These are phyloP conservation scores for Cordyceps farinosa DNA, from an alignment of 2,329 filamentous ascomycete genomes.

Conservation along the genomic window DNA sequence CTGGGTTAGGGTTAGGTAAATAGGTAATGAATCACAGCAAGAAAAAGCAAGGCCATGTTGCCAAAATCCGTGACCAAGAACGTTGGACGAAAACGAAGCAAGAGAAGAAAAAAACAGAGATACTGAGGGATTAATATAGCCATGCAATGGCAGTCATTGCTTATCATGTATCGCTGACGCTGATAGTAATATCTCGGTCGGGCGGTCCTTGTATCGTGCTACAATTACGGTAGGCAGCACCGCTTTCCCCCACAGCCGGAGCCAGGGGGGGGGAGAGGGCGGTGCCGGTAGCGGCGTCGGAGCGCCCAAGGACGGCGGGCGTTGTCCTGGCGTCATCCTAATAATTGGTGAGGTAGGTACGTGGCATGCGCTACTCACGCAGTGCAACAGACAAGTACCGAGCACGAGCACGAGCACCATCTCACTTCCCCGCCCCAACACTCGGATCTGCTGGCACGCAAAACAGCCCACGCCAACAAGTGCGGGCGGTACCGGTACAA, in stretches of 20 bases:
- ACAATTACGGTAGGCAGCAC: neutral
- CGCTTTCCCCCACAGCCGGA: neutral
- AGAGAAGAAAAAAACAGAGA: neutral
- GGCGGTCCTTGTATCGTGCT: neutral
- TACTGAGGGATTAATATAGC: neutral
- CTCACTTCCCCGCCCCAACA: conserved; percentile 14
- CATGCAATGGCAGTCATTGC: neutral
- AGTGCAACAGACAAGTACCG: neutral
- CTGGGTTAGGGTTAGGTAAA: conserved; percentile 1
- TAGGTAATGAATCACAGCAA: neutral
- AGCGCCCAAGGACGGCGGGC: neutral
- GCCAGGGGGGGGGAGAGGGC: neutral
- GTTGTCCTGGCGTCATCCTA: neutral
- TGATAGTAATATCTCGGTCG: neutral
- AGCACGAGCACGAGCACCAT: neutral
- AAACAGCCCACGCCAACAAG: neutral
- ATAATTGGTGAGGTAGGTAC: neutral
- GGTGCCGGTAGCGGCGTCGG: neutral
- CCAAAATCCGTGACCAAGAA: neutral
- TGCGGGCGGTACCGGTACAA: neutral
- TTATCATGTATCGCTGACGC: neutral
- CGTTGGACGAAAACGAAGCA: neutral
- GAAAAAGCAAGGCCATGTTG: neutral
- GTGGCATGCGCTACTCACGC: neutral
- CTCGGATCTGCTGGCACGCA: neutral